Evolutionary conservation across 805 yeast genomes (phyloP), one percentile per base, ranked within the genome.

Genomic region (Metschnikowia koreensis): DNA sequence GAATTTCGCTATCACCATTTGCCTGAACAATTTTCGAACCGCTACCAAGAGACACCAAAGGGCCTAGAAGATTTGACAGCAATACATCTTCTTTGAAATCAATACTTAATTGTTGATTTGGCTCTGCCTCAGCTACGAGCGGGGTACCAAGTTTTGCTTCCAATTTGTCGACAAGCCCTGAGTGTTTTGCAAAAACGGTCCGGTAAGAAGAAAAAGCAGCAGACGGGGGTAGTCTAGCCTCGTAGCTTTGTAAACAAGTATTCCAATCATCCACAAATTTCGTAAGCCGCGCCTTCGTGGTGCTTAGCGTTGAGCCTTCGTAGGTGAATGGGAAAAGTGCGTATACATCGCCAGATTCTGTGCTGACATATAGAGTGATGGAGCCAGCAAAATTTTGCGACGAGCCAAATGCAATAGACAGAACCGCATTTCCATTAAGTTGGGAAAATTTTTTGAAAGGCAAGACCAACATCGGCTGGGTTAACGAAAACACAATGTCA

Each of bases 361-460:
- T 53, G 39, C 50, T 46, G 42, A 57, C 31, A 47, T 59, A 59
- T 22, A 59, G 47, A 0, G 62, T 53, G 17, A 55, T 44, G 12
- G 52, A 13, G 12, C 62, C 62, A 4, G 58, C 45, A 22, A 55
- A 48, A 41, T 49, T 53, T 17, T 26, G 28, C 7, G 41, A 41
- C 10, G 59, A 51, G n/a, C 61, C 63, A 38, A 59, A 56, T 1
- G 60, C 48, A 17, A 59, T 56, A 4, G 61, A 56, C 38, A 44
- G 36, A 11, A 47, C 54, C 6, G 29, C 41, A 9, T 46, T 44
- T 1, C 40, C 52, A 6, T 22, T n/a, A 15, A 59, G 46, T 26
- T 49, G 47, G 6, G 48, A 43, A 15, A 39, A 54, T 0, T 44
- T 15, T n/a, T 34, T 27, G 2, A 59, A 37, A 6, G 49, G 38